Base-by-base conservation (phyloP, 2,329 filamentous ascomycete genomes). In the Aureobasidium zeae region DNA sequence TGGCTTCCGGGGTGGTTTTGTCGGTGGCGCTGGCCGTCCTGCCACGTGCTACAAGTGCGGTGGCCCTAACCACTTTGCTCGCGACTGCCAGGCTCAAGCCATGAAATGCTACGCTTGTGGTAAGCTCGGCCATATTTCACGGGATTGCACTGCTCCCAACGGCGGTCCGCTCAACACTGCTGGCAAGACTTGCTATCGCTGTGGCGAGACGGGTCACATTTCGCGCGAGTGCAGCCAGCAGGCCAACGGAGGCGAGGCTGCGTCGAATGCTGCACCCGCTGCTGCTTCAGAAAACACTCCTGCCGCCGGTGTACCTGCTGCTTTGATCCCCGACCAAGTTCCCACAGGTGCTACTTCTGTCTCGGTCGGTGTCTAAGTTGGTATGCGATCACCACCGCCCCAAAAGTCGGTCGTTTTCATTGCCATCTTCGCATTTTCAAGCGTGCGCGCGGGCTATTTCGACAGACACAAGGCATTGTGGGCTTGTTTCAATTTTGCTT, bases 71-170 rank as follows among this genome's bases (percentile, higher is more conserved):
- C 91, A 98, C 70, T 98, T 94, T 62, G 91, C 91, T 52, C 84
- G 91, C 53, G 91, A 98, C 61, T 98, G 91, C 74, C 91, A 96
- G 73, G 88, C 91, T 55, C 87, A 94, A 68, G 86, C 87, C 51
- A 94, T 94, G 86, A 95, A 95, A 72, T 95, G 88, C 75, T 95
- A 94, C 60, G 88, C 88, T 53, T 95, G 88, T 63, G 88, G 88
- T 63, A 94, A 94, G 72, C 79, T 94, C 44, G 86, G 86, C 39
- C 87, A 94, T 70, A 94, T 94, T 65, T 93, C 85, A 47, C 76
- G 81, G 57, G 91, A 98, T 68, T 98, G 91, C 74, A 94, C 88
- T 34, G 86, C 89, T 49, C 89, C 91, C 52, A 96, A 96, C 65
- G 91, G 91, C 46, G 91, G 91, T 17, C 87, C 89, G 34, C 74